Conservation (phyloP, 768 basidiomycete species). For the Coprinopsis strossmayeri region DNA sequence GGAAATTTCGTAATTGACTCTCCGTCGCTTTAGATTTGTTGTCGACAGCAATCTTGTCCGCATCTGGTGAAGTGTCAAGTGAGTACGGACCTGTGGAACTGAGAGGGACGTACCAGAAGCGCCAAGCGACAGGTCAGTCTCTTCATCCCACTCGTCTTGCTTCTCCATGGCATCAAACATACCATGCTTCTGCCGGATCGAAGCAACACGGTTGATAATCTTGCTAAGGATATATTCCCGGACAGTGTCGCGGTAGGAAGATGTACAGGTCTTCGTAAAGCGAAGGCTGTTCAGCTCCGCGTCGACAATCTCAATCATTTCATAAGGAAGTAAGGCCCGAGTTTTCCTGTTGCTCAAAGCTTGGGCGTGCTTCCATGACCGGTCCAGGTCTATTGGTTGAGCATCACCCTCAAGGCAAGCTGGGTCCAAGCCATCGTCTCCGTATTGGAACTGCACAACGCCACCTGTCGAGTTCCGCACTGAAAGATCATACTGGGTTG, state of each 20-base stretch:
- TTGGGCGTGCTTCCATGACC: slow-evolving; percentile 82
- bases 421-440: slow-evolving; percentile 96
- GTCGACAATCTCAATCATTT: slow-evolving; percentile 72
- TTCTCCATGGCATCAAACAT: slow-evolving; percentile 81
- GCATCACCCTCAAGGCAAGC: slow-evolving; percentile 95
- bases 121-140: slow-evolving; percentile 71
- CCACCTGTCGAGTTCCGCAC: slow-evolving; percentile 94
- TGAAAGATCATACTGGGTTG: slow-evolving; percentile 92
- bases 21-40: slow-evolving; percentile 89
- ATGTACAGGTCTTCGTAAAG: slow-evolving; percentile 66
- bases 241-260: slow-evolving; percentile 62
- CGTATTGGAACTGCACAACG: slow-evolving; percentile 94
- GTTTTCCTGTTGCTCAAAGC: slow-evolving; percentile 54
- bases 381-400: slow-evolving; percentile 83
- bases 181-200: slow-evolving; percentile 61
- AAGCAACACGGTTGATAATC: slow-evolving; percentile 61
- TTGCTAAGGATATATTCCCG: slow-evolving; percentile 64
- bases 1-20: slow-evolving; percentile 69
- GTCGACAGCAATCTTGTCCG: slow-evolving; percentile 72
- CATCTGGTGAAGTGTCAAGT: slow-evolving; percentile 30
- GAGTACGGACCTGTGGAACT: slow-evolving; percentile 2
- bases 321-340: slow-evolving; percentile 74
- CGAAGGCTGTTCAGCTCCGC: slow-evolving; percentile 47
- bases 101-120: slow-evolving; percentile 50
- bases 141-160: slow-evolving; percentile 69